A percentile compares a stretch with the other conserved stretches of the same genome.
Evolutionary conservation across 805 yeast genomes (phyloP).

Genomic region (Wickerhamomyces canadensis): DNA sequence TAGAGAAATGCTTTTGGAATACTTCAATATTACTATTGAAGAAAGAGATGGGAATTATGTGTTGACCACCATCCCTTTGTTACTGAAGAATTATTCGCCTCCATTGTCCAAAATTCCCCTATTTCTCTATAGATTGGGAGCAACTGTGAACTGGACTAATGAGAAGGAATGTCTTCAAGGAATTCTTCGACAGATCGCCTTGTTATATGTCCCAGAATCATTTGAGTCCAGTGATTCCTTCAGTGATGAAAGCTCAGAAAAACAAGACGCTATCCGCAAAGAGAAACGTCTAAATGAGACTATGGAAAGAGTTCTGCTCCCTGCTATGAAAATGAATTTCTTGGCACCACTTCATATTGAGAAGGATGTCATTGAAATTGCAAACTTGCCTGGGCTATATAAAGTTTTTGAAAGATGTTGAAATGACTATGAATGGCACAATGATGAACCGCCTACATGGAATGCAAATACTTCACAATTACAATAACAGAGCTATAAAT

Average conservation of each 20-base stretch:
- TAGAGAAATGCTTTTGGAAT: slow-evolving; percentile 78
- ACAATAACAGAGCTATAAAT: no score
- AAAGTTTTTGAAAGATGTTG: slow-evolving; percentile 89
- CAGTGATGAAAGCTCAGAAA: slow-evolving; percentile 17
- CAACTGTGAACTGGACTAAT: slow-evolving; percentile 54
- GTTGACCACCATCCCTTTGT: slow-evolving; percentile 57
- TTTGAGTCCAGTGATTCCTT: slow-evolving; percentile 27
- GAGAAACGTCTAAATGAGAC: slow-evolving; percentile 27
- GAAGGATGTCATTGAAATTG: slow-evolving; percentile 70
- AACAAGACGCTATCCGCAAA: slow-evolving; percentile 21
- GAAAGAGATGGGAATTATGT: slow-evolving; percentile 25
- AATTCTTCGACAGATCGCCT: slow-evolving; percentile 61
- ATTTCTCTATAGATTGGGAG: slow-evolving; percentile 58
- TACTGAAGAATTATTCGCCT: slow-evolving; percentile 62
- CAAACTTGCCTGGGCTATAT: slow-evolving; percentile 87
- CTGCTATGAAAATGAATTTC: slow-evolving; percentile 54
- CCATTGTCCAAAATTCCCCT: slow-evolving; percentile 56
- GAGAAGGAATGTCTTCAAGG: slow-evolving; percentile 68
- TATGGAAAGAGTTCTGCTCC: slow-evolving; percentile 61
- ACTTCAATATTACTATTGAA: slow-evolving; percentile 52
- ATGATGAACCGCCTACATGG: no score
- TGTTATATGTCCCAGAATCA: slow-evolving; percentile 64
- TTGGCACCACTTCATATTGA: slow-evolving; percentile 53
- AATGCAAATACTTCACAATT: no score
- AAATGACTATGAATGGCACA: no score